Evolutionary conservation across 306 rosid species (phyloP), one percentile per base, ranked within the genome.

Genomic region (Ziziphus jujuba): DNA sequence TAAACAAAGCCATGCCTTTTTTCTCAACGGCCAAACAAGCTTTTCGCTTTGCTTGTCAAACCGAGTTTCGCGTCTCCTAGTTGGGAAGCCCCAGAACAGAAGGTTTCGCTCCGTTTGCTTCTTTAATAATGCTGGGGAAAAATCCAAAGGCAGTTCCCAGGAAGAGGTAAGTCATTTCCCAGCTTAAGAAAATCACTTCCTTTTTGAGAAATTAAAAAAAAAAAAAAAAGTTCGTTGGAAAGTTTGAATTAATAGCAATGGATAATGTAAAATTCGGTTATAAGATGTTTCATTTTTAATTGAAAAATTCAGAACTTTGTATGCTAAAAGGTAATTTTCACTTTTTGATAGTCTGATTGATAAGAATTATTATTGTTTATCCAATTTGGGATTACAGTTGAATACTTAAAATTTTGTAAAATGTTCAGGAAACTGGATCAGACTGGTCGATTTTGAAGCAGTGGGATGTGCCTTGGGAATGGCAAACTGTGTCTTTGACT

Each of bases 401-500:
- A 16, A 20, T 14, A 17, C 2, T 8, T 16, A 16, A 40, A 53
- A 17, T 31, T 43, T 17, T 58, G 45, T 31, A 55, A 22, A 43
- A 64, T 49, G 74, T 75, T 60, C 89, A 93, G 97, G 95, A 80
- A 70, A 63, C 64, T 65, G 85, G 76, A 63, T 72, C 6, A 65
- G 78, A 72, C 4, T 88, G 84, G 95, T 89, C 81, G 51, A 74
- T 93, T 84, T 84, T 88, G 76, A 84, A 80, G 82, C 87, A 90
- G 60, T 95, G 99, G 97, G 91, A 88, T 43, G 97, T 90, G 56
- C 99, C 99, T 56, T 95, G 99, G 99, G 88, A 78, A 69, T 95
- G 99, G 99, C 97, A 87, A 85, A 87, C 91, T 9, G 89, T 79
- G 77, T 83, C 99, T 22, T 70, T 95, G 61, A 87, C 95, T 31